phyloP scores from a whole-genome alignment of 495 filamentous ascomycete genomes.

The Rhypophila decipiens region DNA sequence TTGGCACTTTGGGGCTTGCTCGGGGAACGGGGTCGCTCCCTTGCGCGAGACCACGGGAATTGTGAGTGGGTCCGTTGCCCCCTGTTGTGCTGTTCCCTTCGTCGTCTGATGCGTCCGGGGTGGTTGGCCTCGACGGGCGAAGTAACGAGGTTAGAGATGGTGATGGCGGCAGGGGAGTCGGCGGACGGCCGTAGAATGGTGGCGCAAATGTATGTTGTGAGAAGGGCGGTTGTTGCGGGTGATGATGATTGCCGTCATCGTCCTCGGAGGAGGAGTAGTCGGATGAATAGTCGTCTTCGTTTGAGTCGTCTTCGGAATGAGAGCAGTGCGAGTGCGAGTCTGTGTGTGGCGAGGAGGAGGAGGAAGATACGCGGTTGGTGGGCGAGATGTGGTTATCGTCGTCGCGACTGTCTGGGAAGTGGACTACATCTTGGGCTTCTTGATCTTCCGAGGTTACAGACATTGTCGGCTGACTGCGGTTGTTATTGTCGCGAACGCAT shows the following conservation, averaged over 20 bases:
- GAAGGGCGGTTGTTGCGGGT: no score
- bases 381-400: slow-evolving; percentile 15
- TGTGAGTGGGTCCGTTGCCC: slow-evolving; percentile 44
- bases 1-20: slow-evolving; percentile 87
- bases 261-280: slow-evolving; percentile 18
- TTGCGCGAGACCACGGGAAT: not conserved
- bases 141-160: slow-evolving; percentile 95
- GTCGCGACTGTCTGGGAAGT: not conserved
- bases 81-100: slow-evolving; percentile 71
- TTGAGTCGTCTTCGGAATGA: slow-evolving; percentile 10
- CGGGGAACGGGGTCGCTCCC: slow-evolving; percentile 57
- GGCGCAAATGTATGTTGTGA: slow-evolving; percentile 65
- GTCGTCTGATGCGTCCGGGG: slow-evolving; percentile 83
- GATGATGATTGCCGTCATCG: no score
- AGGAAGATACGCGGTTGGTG: slow-evolving; percentile 17
- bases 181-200: slow-evolving; percentile 82
- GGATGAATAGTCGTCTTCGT: slow-evolving; percentile 14
- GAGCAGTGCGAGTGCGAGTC: slow-evolving; percentile 2
- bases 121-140: slow-evolving; percentile 82
- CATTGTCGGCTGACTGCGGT: slow-evolving; percentile 32
- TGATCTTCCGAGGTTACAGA: slow-evolving; percentile 44
- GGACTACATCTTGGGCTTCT: slow-evolving; percentile 31
- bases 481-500: no score
- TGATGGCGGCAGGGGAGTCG: slow-evolving; percentile 85
- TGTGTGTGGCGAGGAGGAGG: not conserved